Evolutionary conservation across 306 rosid genomes (phyloP).

Genomic region (Cicer arietinum): DNA sequence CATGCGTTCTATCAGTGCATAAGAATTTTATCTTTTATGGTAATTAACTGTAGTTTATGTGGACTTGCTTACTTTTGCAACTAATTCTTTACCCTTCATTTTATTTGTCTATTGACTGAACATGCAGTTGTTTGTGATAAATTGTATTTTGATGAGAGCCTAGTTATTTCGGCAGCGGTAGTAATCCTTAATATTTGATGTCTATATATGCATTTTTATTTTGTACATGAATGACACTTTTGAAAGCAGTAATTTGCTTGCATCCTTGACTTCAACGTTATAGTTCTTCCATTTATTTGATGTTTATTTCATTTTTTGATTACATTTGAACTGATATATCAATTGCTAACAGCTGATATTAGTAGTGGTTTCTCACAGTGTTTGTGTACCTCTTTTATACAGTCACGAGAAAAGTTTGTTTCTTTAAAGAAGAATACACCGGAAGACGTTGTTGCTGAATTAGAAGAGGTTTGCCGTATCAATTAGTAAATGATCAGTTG

Average conservation of each 20-base stretch:
- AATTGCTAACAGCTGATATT: conserved; percentile 5
- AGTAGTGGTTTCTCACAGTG: conserved; percentile 36
- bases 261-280: conserved; percentile 14
- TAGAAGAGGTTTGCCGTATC: conserved; percentile 80
- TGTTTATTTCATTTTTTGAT: conserved; percentile 15
- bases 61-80: conserved; percentile 22
- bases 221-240: conserved; percentile 9
- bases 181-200: conserved; percentile 18
- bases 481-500: conserved; percentile 41
- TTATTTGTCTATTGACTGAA: conserved; percentile 22
- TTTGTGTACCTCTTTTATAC: conserved; percentile 39
- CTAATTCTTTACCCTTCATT: neutral
- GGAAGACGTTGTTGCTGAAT: conserved; percentile 79
- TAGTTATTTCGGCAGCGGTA: neutral
- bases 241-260: conserved; percentile 31
- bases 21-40: conserved; percentile 21
- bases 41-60: conserved; percentile 12
- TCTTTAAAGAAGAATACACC: conserved; percentile 92
- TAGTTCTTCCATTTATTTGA: conserved; percentile 28
- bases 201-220: conserved; percentile 11
- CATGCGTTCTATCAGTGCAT: neutral
- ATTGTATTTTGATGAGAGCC: conserved; percentile 18
- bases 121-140: conserved; percentile 28
- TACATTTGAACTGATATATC: conserved; percentile 34
- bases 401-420: conserved; percentile 94